These are phyloP conservation scores for Melaleuca quinquenervia DNA, from an alignment of 345 rosid genomes.

Conservation along the genomic window DNA sequence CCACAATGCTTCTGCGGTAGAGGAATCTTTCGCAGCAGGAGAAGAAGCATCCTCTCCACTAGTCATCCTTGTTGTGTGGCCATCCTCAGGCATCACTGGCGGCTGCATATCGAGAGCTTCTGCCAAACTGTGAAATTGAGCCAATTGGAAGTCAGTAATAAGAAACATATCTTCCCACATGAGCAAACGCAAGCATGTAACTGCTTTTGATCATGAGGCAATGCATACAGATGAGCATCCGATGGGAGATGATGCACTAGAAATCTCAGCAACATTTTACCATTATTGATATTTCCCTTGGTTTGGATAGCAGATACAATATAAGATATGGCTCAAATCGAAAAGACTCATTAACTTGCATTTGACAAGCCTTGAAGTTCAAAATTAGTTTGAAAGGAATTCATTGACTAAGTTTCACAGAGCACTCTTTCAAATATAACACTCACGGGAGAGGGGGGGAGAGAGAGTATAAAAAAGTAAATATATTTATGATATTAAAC, in stretches of 20 bases:
- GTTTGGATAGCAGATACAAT: background rate
- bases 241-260: background rate
- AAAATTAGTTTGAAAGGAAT: background rate
- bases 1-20: slow-evolving; percentile 75
- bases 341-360: background rate
- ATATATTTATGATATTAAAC: background rate
- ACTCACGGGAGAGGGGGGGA: background rate
- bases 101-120: slow-evolving; percentile 99
- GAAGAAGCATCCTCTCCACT: slow-evolving; percentile 74
- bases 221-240: background rate
- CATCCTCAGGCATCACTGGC: slow-evolving; percentile 97
- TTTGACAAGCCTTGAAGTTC: background rate
- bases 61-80: slow-evolving; percentile 86
- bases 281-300: background rate
- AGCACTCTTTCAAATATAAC: background rate
- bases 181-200: background rate
- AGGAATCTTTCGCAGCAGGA: slow-evolving; percentile 68
- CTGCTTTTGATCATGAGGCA: background rate
- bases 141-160: background rate
- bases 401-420: background rate
- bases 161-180: background rate
- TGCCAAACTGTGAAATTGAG: slow-evolving; percentile 53
- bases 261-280: background rate
- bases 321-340: background rate
- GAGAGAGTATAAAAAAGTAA: background rate